These are phyloP conservation scores for Glutinoglossum americanum DNA, from an alignment of 495 filamentous ascomycete genomes.

Conservation along the genomic window DNA sequence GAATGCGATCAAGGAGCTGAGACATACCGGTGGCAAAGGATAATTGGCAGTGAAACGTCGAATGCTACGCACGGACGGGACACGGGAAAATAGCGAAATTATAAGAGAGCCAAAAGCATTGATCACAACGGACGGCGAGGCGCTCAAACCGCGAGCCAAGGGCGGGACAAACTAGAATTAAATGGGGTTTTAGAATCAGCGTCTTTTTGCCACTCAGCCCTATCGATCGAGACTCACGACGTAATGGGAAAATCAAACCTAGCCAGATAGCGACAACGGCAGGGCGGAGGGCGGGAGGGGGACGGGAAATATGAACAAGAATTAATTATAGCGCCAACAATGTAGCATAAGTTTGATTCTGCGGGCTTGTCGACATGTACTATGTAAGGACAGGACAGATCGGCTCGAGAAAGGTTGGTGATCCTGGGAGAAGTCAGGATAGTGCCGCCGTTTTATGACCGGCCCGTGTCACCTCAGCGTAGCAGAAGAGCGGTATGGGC, in stretches of 20 bases:
- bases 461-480: neutral
- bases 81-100: neutral
- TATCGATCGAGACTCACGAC: neutral
- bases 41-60: slow-evolving; percentile 1
- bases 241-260: neutral
- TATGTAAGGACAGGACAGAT: neutral
- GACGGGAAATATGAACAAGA: neutral
- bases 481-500: neutral
- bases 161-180: slow-evolving; percentile 32
- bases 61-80: neutral
- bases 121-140: neutral
- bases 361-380: neutral
- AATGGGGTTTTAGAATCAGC: slow-evolving; percentile 85
- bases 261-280: neutral
- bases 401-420: neutral
- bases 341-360: neutral
- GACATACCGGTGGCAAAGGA: neutral
- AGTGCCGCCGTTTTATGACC: neutral
- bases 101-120: neutral
- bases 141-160: neutral
- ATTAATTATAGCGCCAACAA: neutral
- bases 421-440: neutral
- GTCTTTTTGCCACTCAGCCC: neutral
- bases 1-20: neutral
- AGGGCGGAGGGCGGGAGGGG: neutral